Evolutionary conservation across 345 rosid species (phyloP).

Genomic region (Pugionium cornutum): DNA sequence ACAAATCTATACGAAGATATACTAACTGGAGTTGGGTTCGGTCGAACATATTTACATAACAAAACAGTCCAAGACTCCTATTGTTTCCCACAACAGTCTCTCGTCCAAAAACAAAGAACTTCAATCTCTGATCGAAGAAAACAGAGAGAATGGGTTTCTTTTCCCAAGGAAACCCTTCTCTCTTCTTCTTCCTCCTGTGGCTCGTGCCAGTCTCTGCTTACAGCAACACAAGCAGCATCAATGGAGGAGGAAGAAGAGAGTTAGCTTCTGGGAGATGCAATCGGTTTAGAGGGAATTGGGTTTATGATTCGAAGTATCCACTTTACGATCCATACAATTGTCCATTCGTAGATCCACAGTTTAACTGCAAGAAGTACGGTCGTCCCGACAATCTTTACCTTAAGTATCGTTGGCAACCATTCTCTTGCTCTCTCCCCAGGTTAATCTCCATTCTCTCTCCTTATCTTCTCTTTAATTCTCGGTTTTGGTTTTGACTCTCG

Average conservation of each 20-base stretch:
- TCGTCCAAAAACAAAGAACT: conserved; percentile 22
- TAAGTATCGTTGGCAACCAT: conserved; percentile 79
- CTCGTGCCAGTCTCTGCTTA: conserved; percentile 30
- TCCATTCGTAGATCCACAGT: conserved; percentile 75
- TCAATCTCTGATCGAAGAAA: conserved; percentile 31
- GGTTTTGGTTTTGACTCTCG: conserved; percentile 11
- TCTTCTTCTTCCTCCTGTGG: conserved; percentile 20
- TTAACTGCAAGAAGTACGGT: conserved; percentile 75
- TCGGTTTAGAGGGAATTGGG: conserved; percentile 75
- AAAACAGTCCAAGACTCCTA: conserved; percentile 27
- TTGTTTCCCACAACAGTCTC: conserved; percentile 34
- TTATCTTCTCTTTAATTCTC: conserved; percentile 4
- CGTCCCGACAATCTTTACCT: conserved; percentile 78
- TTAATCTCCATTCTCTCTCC: conserved; percentile 16
- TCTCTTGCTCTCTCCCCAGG: conserved; percentile 67
- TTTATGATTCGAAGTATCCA: conserved; percentile 65
- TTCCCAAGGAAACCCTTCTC: conserved; percentile 35
- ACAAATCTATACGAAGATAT: no score
- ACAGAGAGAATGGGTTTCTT: conserved; percentile 38
- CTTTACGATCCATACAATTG: conserved; percentile 66
- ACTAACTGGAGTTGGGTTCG: no score
- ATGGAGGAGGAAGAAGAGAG: conserved; percentile 31
- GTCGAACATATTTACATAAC: conserved; percentile 19
- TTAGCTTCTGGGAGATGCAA: conserved; percentile 47
- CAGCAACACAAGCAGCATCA: conserved; percentile 24